A percentile compares a stretch with the other conserved stretches of the same genome.
These are phyloP conservation scores for Botrytis medusae DNA, from an alignment of 2,329 filamentous ascomycete species.

Conservation along the genomic window DNA sequence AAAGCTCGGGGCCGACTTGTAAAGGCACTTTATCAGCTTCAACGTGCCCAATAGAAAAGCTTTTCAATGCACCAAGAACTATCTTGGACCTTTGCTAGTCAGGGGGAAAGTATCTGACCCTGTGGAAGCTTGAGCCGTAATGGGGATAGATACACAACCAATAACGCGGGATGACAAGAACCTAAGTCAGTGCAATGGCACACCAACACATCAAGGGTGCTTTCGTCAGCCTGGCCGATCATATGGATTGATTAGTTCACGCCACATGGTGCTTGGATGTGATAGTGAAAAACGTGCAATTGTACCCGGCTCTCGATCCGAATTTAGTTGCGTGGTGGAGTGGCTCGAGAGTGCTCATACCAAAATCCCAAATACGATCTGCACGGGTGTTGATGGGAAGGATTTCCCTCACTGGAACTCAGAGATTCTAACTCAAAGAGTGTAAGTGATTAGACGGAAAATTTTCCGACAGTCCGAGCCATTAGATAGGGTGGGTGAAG, in stretches of 20 bases:
- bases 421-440: neutral
- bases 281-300: neutral
- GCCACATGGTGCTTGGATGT: slow-evolving; percentile 5
- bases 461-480: neutral
- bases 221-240: neutral
- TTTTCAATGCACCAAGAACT: neutral
- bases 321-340: neutral
- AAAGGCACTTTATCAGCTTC: neutral
- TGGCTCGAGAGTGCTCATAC: neutral
- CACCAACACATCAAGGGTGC: neutral
- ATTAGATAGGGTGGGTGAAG: neutral
- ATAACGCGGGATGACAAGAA: neutral
- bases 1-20: neutral
- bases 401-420: neutral
- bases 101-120: neutral
- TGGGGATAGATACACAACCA: slow-evolving; percentile 1
- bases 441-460: neutral
- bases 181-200: neutral
- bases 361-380: neutral
- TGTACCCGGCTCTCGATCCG: neutral
- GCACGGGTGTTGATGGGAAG: neutral
- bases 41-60: neutral
- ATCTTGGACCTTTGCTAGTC: neutral
- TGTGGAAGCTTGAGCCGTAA: neutral
- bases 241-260: neutral